phyloP scores from a whole-genome alignment of 495 filamentous ascomycete species.

The Hypoxylon crocopeplum region DNA sequence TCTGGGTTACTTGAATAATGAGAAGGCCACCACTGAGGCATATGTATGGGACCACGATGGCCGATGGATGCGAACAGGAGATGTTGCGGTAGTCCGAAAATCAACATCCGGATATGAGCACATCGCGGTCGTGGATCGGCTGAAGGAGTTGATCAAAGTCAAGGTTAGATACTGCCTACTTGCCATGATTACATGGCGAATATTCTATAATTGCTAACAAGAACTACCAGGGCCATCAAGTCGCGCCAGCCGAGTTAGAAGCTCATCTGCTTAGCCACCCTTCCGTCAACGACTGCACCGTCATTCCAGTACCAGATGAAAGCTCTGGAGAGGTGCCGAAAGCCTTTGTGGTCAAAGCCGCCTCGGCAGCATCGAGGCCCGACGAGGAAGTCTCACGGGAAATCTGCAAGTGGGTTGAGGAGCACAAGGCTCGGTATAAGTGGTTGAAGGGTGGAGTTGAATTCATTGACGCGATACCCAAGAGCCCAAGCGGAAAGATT shows the following conservation, averaged over 20 bases:
- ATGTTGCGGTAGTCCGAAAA: constrained; percentile 76
- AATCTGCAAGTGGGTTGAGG: constrained; percentile 78
- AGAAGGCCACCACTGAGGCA: constrained; percentile 80
- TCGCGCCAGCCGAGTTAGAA: constrained; percentile 90
- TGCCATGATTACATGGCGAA: not conserved
- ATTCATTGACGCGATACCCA: constrained; percentile 79
- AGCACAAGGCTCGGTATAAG: constrained; percentile 87
- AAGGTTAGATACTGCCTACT: constrained; percentile 63
- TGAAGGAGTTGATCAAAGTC: constrained; percentile 95
- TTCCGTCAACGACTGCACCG: constrained; percentile 80
- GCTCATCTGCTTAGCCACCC: constrained; percentile 85
- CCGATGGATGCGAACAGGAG: constrained; percentile 84
- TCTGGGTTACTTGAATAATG: constrained; percentile 85
- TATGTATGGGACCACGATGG: constrained; percentile 74
- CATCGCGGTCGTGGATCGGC: constrained; percentile 81
- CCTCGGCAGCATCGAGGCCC: constrained; percentile 61
- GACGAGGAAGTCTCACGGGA: constrained; percentile 59
- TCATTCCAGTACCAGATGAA: constrained; percentile 81
- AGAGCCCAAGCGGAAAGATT: constrained; percentile 94
- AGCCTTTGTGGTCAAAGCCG: constrained; percentile 82
- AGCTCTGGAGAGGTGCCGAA: constrained; percentile 83
- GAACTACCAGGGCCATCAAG: constrained; percentile 74
- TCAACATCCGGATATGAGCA: constrained; percentile 74
- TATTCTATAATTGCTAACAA: not conserved
- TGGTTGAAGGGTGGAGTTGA: constrained; percentile 86